Base-by-base conservation (phyloP, 2,329 filamentous ascomycete genomes). In the Penicillium rolfsii region DNA sequence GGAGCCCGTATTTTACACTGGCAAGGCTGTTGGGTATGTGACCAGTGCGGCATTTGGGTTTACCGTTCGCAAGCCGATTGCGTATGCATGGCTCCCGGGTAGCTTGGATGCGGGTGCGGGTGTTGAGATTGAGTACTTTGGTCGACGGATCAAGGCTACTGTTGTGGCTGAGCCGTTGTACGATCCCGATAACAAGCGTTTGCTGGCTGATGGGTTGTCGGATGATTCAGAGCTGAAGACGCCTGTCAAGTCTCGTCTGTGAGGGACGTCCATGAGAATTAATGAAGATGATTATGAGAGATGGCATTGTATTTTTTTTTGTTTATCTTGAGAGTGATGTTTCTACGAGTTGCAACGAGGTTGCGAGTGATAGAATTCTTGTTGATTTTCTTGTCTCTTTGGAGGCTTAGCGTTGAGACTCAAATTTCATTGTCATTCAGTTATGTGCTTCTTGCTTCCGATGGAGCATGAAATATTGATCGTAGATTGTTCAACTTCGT, bases 61-160 rank as follows among this genome's bases (percentile, higher is more conserved):
- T 66, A 85, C 83, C 0, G 70, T 88, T 9, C 73, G 84, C 28
- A 86, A 83, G 71, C 85, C 86, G 0, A 77, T 88, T 12, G 86
- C 84, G 0, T 88, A 84, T 69, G 82, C 85, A 0, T 87, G 84
- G 75, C 72, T 89, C 12, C 85, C 85, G 0, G 77, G 71, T 11
- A 67, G 65, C 1, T 67, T 87, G 2, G 59, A 56, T 0, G 80
- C 84, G 46, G 85, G 85, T 0, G 77, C 81, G 3, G 59, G 66
- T 0, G 84, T 88, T 0, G 84, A 87, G 67, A 79, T 89, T 58
- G 85, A 87, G 66, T 89, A 89, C 68, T 88, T 89, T 71, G 84
- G 85, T 4, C 75, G 73, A 59, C 77, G 78, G 11, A 81, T 87
- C 55, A 65, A 67, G 53, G 86, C 86, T 0, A 87, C 84, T 3